Evolutionary conservation across 805 yeast genomes (phyloP), one percentile per base, ranked within the genome.

Genomic region (Teunomyces pallodes): DNA sequence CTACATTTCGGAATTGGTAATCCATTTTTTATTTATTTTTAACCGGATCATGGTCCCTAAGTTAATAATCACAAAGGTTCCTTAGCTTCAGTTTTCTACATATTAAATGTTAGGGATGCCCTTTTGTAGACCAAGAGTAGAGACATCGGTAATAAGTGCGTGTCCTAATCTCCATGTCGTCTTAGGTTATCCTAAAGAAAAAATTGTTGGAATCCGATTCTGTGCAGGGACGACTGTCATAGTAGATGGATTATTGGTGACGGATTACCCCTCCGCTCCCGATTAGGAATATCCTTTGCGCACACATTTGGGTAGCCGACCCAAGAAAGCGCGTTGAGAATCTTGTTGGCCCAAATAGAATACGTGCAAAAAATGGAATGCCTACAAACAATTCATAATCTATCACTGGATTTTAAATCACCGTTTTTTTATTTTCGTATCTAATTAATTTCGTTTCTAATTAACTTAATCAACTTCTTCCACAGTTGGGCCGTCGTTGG

Each of bases 401-500:
- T 29, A 9, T 29, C 3, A 30, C 13, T 31, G 33, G 33, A 13
- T 31, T 7, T 31, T 32, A 32, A 10, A 32, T 27, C 43, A 20
- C 27, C 36, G 24, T 43, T 10, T 44, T 41, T 20, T 24, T 35
- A 38, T 31, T 33, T 24, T 46, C 24, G 43, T 35, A 30, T 38
- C 32, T 28, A 35, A 29, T 38, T 33, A 26, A 13, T 32, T 39
- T 38, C 43, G 46, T 36, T 43, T 39, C 44, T 41, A 32, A 32
- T 28, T 29, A 56, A 56, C 53, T 66, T 71, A 75, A 63, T 75
- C 80, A 59, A 75, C 80, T 65, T 75, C 80, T 70, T 75, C 80
- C 55, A 75, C 80, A 62, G 80, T 75, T 62, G 80, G 80, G 51
- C 80, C 80, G 48, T 70, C 74, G 58, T 61, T 58, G 43, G 64